These are phyloP conservation scores for Talinum fruticosum DNA, from an alignment of 148 eudicot genomes.

Conservation along the genomic window DNA sequence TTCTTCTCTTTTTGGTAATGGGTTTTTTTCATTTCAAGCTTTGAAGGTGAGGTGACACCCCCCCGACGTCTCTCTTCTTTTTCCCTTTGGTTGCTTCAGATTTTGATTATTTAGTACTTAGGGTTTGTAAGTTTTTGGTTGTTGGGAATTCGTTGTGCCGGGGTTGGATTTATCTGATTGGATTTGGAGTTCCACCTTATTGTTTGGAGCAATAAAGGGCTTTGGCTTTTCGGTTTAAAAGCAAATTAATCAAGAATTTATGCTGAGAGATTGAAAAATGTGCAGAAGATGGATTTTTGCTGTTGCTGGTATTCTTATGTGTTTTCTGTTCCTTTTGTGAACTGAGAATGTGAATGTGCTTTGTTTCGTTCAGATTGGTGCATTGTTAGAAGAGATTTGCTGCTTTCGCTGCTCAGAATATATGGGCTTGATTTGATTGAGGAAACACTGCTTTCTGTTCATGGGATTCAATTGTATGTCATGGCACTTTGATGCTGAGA, in stretches of 20 bases:
- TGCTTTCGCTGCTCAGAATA: slow-evolving; percentile 5
- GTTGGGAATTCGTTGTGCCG: slow-evolving; percentile 1
- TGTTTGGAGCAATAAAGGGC: background rate
- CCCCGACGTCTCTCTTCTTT: too few relatives aligned
- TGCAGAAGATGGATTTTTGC: background rate
- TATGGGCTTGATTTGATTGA: slow-evolving; percentile 9
- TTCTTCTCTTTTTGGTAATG: slow-evolving; percentile 12
- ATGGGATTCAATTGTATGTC: slow-evolving; percentile 17
- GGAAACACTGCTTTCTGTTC: background rate
- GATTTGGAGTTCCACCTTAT: too few relatives aligned
- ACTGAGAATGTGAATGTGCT: background rate
- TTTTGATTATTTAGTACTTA: slow-evolving; percentile 12
- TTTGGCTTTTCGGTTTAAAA: slow-evolving; percentile 22
- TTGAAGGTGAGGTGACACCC: background rate
- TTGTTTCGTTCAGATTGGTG: slow-evolving; percentile 3
- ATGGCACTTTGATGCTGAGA: slow-evolving; percentile 22
- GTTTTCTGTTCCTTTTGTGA: background rate
- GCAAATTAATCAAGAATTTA: slow-evolving; percentile 1
- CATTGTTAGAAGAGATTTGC: slow-evolving; percentile 2
- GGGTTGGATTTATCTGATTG: too few relatives aligned
- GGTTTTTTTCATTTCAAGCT: slow-evolving; percentile 18
- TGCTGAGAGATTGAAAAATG: slow-evolving; percentile 8
- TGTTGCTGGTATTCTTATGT: background rate
- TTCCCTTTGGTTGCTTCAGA: slow-evolving; percentile 4
- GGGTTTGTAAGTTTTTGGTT: slow-evolving; percentile 20